Evolutionary conservation across 176 grass and related monocot species (phyloP), one percentile per base, ranked within the genome.

Genomic region (Musa acuminata): DNA sequence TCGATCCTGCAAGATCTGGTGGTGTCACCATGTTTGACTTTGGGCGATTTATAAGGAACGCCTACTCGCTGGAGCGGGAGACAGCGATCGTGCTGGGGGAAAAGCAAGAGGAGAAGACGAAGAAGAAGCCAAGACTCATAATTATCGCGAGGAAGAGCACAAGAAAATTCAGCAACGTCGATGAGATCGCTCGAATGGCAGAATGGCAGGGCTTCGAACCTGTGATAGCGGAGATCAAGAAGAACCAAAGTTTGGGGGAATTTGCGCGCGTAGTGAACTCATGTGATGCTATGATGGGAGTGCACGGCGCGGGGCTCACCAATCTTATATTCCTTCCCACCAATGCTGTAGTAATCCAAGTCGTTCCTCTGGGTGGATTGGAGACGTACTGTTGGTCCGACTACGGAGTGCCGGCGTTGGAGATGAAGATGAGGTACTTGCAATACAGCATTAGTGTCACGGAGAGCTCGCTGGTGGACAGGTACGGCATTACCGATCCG

Each of bases 191-290:
- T n/a, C 16, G 49, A 7, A 2, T 52, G 51, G 69, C 48, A 0
- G n/a, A 53, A 50, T 10, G n/a, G 69, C 19, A 23, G 69, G 69
- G 69, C 11, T 72, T 72, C n/a, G 69, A 53, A 50, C 49, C 16
- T 19, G 69, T 53, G 69, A 48, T 72, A 1, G 8, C 69, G 9
- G 69, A 72, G 69, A 50, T 84, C 1, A 71, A 79, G 52, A 66
- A 11, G 6, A 58, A 63, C 69, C 11, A 13, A 22, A 3, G 27
- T 67, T 26, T 67, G 24, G 24, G 13, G 12, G 26, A 67, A 3
- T 67, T 67, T 26, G 24, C 64, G 25, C 24, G 24, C 0, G 0
- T 43, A 10, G 64, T 67, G 25, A 67, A 67, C 25, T 43, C 64
- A 23, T 67, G 64, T 13, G 64, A 67, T 11, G 64, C 64, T 5